A percentile compares a stretch with the other conserved stretches of the same genome.
phyloP scores from a whole-genome alignment of 495 filamentous ascomycete species.

The Podospora australis region DNA sequence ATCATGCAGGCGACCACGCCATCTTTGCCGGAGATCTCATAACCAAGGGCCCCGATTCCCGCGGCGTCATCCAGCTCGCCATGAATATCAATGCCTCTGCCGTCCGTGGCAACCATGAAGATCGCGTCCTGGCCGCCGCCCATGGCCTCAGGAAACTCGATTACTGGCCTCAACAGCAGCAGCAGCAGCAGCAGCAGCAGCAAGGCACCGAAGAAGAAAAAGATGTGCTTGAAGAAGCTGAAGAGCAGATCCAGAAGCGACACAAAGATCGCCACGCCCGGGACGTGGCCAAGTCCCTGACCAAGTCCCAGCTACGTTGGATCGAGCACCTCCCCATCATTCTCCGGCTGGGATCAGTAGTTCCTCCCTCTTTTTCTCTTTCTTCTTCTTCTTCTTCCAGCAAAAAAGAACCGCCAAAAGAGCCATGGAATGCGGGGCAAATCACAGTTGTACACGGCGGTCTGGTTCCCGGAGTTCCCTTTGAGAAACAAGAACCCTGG shows the following conservation, averaged over 20 bases:
- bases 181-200: constrained; percentile 13
- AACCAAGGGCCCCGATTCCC: constrained; percentile 79
- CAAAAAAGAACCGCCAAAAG: constrained; percentile 17
- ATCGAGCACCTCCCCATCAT: constrained; percentile 68
- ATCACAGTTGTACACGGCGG: constrained; percentile 80
- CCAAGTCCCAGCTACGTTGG: constrained; percentile 56
- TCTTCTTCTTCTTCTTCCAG: constrained; percentile 5
- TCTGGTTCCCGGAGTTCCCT: constrained; percentile 62
- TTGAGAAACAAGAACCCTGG: constrained; percentile 70
- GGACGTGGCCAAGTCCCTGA: constrained; percentile 30
- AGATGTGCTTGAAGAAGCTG: constrained; percentile 1
- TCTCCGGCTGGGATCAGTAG: constrained; percentile 55
- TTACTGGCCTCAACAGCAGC: constrained; percentile 7
- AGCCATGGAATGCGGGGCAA: constrained; percentile 43
- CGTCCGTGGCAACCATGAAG: constrained; percentile 92
- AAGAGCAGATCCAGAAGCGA: constrained; percentile 19
- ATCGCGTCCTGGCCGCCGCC: constrained; percentile 52
- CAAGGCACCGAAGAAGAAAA: constrained; percentile 3
- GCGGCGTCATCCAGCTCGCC: constrained; percentile 69
- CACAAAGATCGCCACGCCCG: constrained; percentile 25
- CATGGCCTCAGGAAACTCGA: constrained; percentile 1
- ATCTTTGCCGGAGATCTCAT: constrained; percentile 80
- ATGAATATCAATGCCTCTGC: constrained; percentile 62
- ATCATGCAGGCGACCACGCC: constrained; percentile 58
- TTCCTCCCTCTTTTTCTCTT: too few relatives aligned